Base-by-base conservation (phyloP, 169 alveolate species). In the Eimeria sp. region DNA sequence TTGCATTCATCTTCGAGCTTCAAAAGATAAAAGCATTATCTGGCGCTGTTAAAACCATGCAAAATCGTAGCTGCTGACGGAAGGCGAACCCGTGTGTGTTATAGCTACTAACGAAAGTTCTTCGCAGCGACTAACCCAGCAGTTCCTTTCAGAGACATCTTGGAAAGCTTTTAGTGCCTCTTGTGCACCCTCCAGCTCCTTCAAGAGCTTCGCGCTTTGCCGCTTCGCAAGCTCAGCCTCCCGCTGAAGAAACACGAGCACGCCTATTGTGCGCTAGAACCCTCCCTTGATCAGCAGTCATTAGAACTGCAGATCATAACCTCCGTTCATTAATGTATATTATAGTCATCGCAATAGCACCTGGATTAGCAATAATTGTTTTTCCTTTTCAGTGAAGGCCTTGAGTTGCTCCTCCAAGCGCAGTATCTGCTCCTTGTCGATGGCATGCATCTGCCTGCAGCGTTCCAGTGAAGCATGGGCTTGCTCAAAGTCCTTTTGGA, bases 1-100 rank as follows among this genome's bases (percentile, higher is more conserved):
- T 25, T 84, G 0, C 92, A n/a, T 58, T 84, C 92, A 13, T 84
- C 92, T 61, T 84, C 92, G 27, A 84, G 92, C 92, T 84, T 54
- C 43, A 84, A 45, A 84, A 57, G 25, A 10, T 49, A 49, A 49
- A 49, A 16, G 25, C 84, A 73, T 73, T 20, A 75, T 20, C 34
- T 45, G 22, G 18, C 58, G 10, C 49, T 30, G 27, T 25, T 54
- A 13, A n/a, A 34, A 49, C 22, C 14, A 11, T 82, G 45, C 51
- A 47, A 5, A 47, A 9, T 13, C 49, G 54, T 49, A 51, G 16
- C 45, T 49, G 49, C 61, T 7, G 57, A 49, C 40, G 40, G 47
- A 16, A 82, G n/a, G 73, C 9, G 73, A 18, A 14, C 27, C 51
- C 54, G n/a, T 54, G 72, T 3, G 16, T n/a, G 87, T 2, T 76